Percentiles rank a stretch among this genome's conserved stretches.
Evolutionary conservation across 345 rosid genomes (phyloP).

Genomic region (Corchorus olitorius): DNA sequence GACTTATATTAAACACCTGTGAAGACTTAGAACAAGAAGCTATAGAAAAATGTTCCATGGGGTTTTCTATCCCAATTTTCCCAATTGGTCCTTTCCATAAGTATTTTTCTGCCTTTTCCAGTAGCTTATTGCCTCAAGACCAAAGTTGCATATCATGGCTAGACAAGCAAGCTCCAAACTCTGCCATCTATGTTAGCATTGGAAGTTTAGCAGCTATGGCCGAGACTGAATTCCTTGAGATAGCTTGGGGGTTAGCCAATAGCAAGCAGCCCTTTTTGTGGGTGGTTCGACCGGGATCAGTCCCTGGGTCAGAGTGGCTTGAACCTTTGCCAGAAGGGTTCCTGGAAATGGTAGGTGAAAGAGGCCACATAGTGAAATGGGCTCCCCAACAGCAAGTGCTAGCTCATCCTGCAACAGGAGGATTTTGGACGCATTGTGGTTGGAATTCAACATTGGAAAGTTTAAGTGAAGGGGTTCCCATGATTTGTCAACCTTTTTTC

Average conservation of each 20-base stretch:
- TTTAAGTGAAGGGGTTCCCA: conserved; percentile 58
- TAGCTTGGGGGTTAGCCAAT: conserved; percentile 56
- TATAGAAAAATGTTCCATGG: conserved; percentile 26
- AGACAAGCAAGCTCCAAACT: conserved; percentile 38
- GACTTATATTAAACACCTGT: conserved; percentile 55
- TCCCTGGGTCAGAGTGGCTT: conserved; percentile 33
- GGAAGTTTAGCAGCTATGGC: conserved; percentile 49
- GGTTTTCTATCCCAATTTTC: conserved; percentile 30
- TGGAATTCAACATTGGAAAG: conserved; percentile 79
- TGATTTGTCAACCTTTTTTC: conserved; percentile 66
- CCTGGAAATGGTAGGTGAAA: conserved; percentile 38
- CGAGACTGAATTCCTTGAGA: conserved; percentile 39
- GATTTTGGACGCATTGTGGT: conserved; percentile 63
- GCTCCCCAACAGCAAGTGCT: conserved; percentile 59
- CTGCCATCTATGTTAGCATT: conserved; percentile 60
- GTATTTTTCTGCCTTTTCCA: conserved; percentile 20
- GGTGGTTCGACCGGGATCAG: conserved; percentile 53
- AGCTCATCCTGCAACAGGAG: conserved; percentile 54
- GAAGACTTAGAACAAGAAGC: conserved; percentile 49
- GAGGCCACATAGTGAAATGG: conserved; percentile 63
- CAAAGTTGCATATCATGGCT: conserved; percentile 48
- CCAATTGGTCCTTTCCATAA: conserved; percentile 39
- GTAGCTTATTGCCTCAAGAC: conserved; percentile 33
- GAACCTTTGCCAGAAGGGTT: conserved; percentile 45
- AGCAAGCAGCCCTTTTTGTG: conserved; percentile 55